These are phyloP conservation scores for Batkoa obscura DNA, from an alignment of 371 early-diverging fungal species.

Conservation along the genomic window DNA sequence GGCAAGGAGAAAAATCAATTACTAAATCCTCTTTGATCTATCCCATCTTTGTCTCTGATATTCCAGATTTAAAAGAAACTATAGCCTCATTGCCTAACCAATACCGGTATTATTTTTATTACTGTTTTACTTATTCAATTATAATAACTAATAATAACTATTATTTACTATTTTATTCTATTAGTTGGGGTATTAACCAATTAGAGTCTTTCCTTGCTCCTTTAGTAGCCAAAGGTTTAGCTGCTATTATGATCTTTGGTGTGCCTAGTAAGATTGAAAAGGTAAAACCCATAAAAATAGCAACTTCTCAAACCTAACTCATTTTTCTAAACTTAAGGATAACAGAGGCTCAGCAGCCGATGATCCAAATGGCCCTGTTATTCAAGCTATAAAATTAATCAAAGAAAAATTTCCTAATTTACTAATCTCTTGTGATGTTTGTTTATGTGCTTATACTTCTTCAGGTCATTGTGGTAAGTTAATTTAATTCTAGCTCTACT, in stretches of 20 bases:
- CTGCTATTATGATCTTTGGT: conserved; percentile 79
- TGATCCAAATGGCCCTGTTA: conserved; percentile 70
- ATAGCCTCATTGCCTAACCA: conserved; percentile 76
- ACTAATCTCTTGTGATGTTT: conserved; percentile 86
- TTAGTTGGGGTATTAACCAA: conserved; percentile 55
- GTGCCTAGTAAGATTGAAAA: conserved; percentile 58
- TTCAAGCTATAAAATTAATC: conserved; percentile 59
- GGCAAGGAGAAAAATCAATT: conserved; percentile 51
- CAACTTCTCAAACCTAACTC: background rate
- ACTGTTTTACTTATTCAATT: background rate
- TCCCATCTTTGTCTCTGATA: conserved; percentile 83
- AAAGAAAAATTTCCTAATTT: conserved; percentile 59
- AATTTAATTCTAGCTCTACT: background rate
- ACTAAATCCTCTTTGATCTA: conserved; percentile 67
- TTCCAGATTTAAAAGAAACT: conserved; percentile 39
- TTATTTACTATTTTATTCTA: background rate
- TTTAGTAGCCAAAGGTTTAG: conserved; percentile 70
- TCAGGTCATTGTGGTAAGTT: conserved; percentile 85
- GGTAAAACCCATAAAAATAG: conserved; percentile 8
- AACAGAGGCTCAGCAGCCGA: conserved; percentile 60
- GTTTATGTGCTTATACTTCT: conserved; percentile 85
- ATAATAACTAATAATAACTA: too few relatives aligned
- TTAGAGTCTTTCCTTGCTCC: conserved; percentile 56
- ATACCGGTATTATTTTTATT: conserved; percentile 27
- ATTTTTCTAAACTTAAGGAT: conserved; percentile 31